These are phyloP conservation scores for Teunomyces barrocoloradensis DNA, from an alignment of 805 yeast species.

Conservation along the genomic window DNA sequence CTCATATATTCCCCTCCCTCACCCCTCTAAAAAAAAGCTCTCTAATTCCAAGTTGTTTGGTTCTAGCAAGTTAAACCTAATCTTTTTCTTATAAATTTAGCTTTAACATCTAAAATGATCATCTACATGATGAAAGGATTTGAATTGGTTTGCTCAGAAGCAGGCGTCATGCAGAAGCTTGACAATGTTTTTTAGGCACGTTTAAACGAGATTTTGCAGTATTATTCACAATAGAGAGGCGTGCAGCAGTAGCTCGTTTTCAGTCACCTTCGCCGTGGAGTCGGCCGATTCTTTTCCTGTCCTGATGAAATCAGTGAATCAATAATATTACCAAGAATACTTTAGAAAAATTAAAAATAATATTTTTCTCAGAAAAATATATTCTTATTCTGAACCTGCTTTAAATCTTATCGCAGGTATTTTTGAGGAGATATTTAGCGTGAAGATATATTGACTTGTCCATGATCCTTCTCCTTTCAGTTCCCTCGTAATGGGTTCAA, in stretches of 20 bases:
- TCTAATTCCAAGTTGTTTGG: background rate
- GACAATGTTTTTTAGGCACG: background rate
- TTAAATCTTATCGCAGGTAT: background rate
- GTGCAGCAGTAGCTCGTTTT: background rate
- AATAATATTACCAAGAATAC: background rate
- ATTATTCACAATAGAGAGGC: background rate
- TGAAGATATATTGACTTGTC: background rate
- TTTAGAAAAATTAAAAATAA: background rate
- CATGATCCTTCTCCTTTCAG: background rate
- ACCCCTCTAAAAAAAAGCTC: background rate
- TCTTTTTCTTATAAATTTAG: background rate
- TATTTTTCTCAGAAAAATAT: background rate
- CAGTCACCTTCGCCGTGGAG: background rate
- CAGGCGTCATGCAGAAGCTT: background rate
- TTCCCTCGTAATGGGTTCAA: background rate
- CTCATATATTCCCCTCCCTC: background rate
- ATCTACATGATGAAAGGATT: background rate
- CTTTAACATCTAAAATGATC: conserved; percentile 1
- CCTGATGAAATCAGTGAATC: background rate
- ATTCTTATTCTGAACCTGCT: background rate
- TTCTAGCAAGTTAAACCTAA: background rate
- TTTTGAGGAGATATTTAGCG: background rate
- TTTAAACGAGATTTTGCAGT: background rate
- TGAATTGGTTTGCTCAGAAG: background rate
- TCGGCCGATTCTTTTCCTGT: background rate